phyloP scores from a whole-genome alignment of 306 rosid genomes.

The Dalbergia oliveri region DNA sequence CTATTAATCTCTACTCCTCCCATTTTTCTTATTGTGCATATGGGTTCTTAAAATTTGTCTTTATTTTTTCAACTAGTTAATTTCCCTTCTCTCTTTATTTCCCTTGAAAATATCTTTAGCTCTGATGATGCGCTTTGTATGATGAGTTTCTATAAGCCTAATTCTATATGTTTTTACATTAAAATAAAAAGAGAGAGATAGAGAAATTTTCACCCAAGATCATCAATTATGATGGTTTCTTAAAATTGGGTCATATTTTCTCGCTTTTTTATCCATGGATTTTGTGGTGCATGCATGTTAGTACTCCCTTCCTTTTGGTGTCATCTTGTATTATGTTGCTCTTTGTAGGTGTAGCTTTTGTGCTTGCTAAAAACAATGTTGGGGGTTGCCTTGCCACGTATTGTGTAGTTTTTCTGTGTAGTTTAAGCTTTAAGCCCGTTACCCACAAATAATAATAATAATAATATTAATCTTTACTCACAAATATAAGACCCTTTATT shows the following conservation, averaged over 20 bases:
- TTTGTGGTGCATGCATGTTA: conserved; percentile 16
- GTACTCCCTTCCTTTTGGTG: background rate
- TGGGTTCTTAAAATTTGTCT: conserved; percentile 1
- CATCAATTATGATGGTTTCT: background rate
- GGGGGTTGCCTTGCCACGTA: no score
- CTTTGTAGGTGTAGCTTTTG: no score
- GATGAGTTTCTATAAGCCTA: background rate
- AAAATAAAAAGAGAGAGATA: no score
- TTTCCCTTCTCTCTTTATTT: background rate
- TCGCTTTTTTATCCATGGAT: background rate
- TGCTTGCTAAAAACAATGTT: no score
- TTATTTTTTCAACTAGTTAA: conserved; percentile 3
- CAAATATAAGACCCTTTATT: no score
- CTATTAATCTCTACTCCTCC: background rate
- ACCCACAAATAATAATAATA: no score
- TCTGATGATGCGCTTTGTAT: background rate
- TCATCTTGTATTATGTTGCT: no score
- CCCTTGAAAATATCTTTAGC: background rate
- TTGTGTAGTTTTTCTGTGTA: no score
- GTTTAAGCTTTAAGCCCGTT: no score
- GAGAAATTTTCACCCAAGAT: background rate
- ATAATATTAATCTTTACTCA: no score
- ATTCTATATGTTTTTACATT: background rate
- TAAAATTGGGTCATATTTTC: conserved; percentile 9
- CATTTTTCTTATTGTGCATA: background rate